Conservation (phyloP, 1,284 basidiomycete species). For the Boletus sp. region DNA sequence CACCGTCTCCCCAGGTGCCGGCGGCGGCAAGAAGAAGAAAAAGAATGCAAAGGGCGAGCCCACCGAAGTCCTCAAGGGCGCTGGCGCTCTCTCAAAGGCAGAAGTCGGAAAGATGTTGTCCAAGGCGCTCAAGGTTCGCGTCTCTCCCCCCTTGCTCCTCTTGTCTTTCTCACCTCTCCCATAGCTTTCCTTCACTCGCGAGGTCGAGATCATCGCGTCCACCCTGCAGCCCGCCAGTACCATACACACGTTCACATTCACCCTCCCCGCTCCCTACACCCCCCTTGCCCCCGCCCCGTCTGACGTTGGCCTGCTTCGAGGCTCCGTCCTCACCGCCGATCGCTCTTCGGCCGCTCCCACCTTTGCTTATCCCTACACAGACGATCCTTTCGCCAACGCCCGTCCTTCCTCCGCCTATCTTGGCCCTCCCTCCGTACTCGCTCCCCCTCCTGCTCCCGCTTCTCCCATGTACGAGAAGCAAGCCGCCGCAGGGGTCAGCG, state of each 20-base stretch:
- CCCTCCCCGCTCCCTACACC: constrained; percentile 66
- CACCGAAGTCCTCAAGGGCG: constrained; percentile 62
- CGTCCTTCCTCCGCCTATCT: constrained; percentile 71
- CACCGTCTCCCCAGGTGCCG: constrained; percentile 82
- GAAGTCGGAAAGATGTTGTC: constrained; percentile 86
- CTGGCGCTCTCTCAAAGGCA: constrained; percentile 72
- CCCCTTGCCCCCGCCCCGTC: constrained; percentile 56
- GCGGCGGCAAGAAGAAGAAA: constrained; percentile 51
- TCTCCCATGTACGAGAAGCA: constrained; percentile 40
- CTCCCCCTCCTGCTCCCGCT: constrained; percentile 40
- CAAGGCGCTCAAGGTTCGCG: constrained; percentile 79
- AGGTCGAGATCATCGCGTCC: constrained; percentile 92
- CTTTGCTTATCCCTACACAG: constrained; percentile 65
- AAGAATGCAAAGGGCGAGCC: constrained; percentile 57
- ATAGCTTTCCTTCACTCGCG: constrained; percentile 82
- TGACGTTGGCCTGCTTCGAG: constrained; percentile 67
- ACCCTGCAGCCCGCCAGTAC: constrained; percentile 88
- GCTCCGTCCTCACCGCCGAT: constrained; percentile 63
- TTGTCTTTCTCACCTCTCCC: constrained; percentile 2
- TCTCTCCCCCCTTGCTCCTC: constrained; percentile 8
- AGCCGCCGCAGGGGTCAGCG: constrained; percentile 33
- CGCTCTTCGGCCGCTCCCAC: constrained; percentile 56
- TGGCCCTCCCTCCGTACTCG: constrained; percentile 59
- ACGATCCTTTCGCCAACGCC: constrained; percentile 71
- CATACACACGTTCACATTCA: constrained; percentile 90